Conservation (phyloP, 495 filamentous ascomycete genomes). For the Xanthoparmelia taractica region DNA sequence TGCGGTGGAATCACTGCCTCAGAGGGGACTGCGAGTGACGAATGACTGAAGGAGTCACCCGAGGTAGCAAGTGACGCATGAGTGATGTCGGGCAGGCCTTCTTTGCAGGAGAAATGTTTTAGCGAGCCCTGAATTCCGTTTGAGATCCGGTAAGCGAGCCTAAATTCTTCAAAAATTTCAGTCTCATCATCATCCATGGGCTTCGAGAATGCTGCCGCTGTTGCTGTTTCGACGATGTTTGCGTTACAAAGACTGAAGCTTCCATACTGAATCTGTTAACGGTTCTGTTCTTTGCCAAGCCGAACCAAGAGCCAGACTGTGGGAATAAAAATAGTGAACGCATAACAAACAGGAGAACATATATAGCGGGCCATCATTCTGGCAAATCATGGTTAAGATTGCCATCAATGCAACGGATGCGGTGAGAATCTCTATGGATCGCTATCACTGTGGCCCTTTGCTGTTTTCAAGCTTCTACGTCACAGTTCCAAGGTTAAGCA, state of each 20-base stretch:
- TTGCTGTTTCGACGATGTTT: background rate
- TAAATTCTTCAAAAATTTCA: background rate
- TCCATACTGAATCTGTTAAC: background rate
- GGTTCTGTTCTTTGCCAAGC: background rate
- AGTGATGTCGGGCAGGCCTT: background rate
- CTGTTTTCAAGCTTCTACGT: background rate
- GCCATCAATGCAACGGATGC: background rate
- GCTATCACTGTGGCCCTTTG: background rate
- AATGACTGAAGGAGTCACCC: background rate
- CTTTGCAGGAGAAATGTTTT: background rate
- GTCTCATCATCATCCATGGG: background rate
- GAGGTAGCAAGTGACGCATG: background rate
- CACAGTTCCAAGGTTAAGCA: background rate
- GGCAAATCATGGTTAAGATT: background rate
- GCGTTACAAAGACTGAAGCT: background rate
- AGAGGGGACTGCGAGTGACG: background rate
- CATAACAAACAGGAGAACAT: background rate
- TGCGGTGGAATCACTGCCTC: background rate
- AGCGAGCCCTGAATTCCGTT: background rate
- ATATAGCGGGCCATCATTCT: background rate
- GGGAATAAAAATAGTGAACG: too few species aligned
- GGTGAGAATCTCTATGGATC: background rate
- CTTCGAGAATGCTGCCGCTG: background rate
- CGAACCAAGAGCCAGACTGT: background rate
- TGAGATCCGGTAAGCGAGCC: background rate